Conservation (phyloP, 805 yeast genomes). For the Myxozyma vanderwaltii region DNA sequence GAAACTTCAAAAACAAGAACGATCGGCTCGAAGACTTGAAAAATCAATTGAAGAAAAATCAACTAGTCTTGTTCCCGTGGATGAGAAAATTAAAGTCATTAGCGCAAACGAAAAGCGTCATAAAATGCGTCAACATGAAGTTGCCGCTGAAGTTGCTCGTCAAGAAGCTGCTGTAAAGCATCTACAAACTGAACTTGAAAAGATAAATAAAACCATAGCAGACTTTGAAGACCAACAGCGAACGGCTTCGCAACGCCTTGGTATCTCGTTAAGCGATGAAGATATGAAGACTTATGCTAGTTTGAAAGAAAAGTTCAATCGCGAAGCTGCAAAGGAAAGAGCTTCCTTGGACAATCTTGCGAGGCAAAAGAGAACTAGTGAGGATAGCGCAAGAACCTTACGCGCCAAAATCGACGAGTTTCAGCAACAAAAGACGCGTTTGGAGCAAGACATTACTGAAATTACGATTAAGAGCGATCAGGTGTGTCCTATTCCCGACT, state of each 20-base stretch:
- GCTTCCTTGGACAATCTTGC: constrained; percentile 31
- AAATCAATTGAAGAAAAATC: constrained; percentile 47
- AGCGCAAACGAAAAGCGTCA: constrained; percentile 48
- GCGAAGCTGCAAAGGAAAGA: constrained; percentile 36
- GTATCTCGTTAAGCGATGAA: constrained; percentile 50
- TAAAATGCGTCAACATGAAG: constrained; percentile 51
- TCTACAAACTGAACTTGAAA: constrained; percentile 52
- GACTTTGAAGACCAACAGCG: constrained; percentile 46
- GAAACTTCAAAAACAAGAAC: constrained; percentile 40
- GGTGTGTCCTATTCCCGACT: constrained; percentile 33
- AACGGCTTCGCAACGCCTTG: constrained; percentile 41
- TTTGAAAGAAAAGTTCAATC: constrained; percentile 55
- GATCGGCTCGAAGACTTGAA: constrained; percentile 45
- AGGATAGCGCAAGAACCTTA: constrained; percentile 34
- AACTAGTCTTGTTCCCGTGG: constrained; percentile 61
- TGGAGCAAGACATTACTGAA: constrained; percentile 43
- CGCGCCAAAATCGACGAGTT: constrained; percentile 30
- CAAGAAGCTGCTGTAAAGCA: constrained; percentile 51
- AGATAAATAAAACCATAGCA: constrained; percentile 48
- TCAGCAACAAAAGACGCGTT: constrained; percentile 19
- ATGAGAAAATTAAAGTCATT: constrained; percentile 56
- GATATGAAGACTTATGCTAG: constrained; percentile 60
- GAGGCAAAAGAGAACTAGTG: constrained; percentile 36
- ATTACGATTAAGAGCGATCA: constrained; percentile 45
- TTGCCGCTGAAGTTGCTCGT: constrained; percentile 54